Percentiles rank a stretch among this genome's conserved stretches.
These are phyloP conservation scores for Cupressus sempervirens DNA, from an alignment of 75 land plant species.

Conservation along the genomic window DNA sequence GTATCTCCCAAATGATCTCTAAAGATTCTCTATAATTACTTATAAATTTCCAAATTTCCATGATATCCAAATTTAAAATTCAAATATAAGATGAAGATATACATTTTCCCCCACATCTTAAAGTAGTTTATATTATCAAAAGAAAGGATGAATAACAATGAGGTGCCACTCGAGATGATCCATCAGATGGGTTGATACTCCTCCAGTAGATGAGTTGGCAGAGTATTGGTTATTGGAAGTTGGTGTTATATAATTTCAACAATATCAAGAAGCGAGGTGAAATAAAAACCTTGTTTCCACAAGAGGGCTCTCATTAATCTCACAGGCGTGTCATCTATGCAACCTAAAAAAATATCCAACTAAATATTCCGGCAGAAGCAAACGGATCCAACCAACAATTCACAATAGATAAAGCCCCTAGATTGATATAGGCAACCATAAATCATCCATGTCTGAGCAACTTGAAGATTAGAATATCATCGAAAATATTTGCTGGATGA, in stretches of 20 bases:
- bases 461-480: too few species aligned
- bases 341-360: not conserved
- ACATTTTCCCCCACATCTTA: not conserved
- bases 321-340: not conserved
- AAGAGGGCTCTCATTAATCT: not conserved
- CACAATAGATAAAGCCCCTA: not conserved
- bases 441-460: too few species aligned
- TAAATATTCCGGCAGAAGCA: too few species aligned
- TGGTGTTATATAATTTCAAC: not conserved
- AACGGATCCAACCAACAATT: too few species aligned
- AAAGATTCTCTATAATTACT: too few species aligned
- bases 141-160: not conserved
- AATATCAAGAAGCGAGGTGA: not conserved
- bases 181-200: too few species aligned
- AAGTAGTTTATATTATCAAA: not conserved
- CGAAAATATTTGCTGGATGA: not conserved
- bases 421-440: too few species aligned
- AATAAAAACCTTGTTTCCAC: not conserved
- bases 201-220: not conserved
- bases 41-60: too few species aligned
- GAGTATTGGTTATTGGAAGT: too few species aligned
- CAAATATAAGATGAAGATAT: not conserved
- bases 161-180: not conserved
- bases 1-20: too few species aligned
- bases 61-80: too few species aligned